Evolutionary conservation across 2,329 filamentous ascomycete genomes (phyloP).

Genomic region (Fusarium brevicatenulatum): DNA sequence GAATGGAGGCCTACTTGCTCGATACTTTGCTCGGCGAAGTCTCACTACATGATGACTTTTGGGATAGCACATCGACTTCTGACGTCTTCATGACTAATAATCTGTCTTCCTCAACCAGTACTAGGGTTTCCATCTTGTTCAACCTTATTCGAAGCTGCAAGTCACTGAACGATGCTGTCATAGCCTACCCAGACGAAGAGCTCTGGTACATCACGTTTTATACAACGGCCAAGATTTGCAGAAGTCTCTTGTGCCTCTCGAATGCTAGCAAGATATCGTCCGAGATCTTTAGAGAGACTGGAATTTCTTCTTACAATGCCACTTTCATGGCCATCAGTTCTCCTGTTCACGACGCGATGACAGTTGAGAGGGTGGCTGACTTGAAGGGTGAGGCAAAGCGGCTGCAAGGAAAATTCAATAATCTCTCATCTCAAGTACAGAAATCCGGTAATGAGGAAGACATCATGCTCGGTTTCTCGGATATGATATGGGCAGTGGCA

Average conservation of each 20-base stretch:
- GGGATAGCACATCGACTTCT: background rate
- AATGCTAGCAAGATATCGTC: constrained; percentile 12
- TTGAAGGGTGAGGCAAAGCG: background rate
- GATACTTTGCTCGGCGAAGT: constrained; percentile 14
- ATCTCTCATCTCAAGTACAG: background rate
- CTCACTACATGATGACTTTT: constrained; percentile 14
- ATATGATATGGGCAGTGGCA: constrained; percentile 16
- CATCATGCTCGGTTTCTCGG: constrained; percentile 1
- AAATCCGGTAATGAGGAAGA: background rate
- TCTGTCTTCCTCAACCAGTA: background rate
- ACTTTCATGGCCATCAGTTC: background rate
- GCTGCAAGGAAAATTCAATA: constrained; percentile 1
- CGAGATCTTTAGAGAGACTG: background rate
- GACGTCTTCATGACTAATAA: background rate
- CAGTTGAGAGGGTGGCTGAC: background rate
- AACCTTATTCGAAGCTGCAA: constrained; percentile 3
- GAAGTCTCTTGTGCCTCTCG: constrained; percentile 9
- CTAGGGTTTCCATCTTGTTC: background rate
- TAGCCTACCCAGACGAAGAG: background rate
- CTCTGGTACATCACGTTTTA: constrained; percentile 19
- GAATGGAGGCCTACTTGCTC: constrained; percentile 2
- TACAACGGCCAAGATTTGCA: constrained; percentile 12
- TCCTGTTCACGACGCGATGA: background rate
- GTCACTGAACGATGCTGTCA: background rate
- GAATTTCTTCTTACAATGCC: background rate